Conservation (phyloP, 1,139 yeast species). For the Cylindricascospora bacillispora region DNA sequence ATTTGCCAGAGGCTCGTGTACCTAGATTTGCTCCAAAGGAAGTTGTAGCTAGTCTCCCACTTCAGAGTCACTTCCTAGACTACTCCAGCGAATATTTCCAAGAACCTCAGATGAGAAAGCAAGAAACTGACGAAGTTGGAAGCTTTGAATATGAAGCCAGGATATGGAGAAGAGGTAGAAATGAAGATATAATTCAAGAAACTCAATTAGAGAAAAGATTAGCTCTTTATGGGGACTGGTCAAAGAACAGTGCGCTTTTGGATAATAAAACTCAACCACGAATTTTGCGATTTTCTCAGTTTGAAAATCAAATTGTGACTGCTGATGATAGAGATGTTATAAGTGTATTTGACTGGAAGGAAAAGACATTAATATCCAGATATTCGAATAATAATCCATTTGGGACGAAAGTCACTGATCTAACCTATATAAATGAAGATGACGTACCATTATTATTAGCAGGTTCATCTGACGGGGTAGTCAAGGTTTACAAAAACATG, state of each 20-base stretch:
- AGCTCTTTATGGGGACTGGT: constrained; percentile 83
- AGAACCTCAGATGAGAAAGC: constrained; percentile 86
- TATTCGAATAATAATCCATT: constrained; percentile 79
- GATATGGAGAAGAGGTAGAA: constrained; percentile 81
- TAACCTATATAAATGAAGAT: constrained; percentile 82
- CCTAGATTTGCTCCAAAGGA: constrained; percentile 29
- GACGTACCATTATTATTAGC: constrained; percentile 74
- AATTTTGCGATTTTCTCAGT: constrained; percentile 70
- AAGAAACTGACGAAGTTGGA: constrained; percentile 88
- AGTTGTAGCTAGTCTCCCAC: constrained; percentile 32
- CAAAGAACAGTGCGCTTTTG: constrained; percentile 43
- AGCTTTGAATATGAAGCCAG: constrained; percentile 74
- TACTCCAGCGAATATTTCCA: constrained; percentile 90
- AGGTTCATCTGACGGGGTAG: constrained; percentile 90
- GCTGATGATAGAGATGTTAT: constrained; percentile 79
- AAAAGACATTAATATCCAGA: constrained; percentile 41
- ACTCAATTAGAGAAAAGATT: constrained; percentile 84
- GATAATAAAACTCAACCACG: constrained; percentile 75
- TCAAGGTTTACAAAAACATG: constrained; percentile 72
- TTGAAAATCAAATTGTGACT: constrained; percentile 71
- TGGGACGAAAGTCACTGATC: constrained; percentile 80
- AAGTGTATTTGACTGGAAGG: constrained; percentile 83
- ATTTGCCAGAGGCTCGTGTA: constrained; percentile 28
- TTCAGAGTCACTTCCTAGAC: constrained; percentile 67
- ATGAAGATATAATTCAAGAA: constrained; percentile 72